A percentile compares a stretch with the other conserved stretches of the same genome.
These are phyloP conservation scores for Lichtheimia corymbifera DNA, from an alignment of 371 early-diverging fungal genomes.

Conservation along the genomic window DNA sequence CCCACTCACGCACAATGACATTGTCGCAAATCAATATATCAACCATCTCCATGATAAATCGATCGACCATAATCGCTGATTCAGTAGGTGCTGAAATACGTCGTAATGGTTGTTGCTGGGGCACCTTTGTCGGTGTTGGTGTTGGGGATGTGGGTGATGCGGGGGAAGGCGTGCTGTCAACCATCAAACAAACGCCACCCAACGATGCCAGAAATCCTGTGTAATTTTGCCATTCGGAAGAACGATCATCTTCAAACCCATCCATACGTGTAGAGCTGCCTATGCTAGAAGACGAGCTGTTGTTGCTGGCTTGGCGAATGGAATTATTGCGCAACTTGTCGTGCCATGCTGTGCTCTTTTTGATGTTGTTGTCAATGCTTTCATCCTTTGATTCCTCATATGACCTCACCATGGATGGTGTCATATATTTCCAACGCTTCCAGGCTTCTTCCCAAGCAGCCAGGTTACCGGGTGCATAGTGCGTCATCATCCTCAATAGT, in stretches of 20 bases:
- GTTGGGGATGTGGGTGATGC: conserved; percentile 22
- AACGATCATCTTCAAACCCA: conserved; percentile 43
- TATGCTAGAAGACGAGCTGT: not conserved
- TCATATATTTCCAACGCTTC: conserved; percentile 69
- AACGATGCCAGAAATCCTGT: conserved; percentile 86
- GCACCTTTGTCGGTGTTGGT: conserved; percentile 34
- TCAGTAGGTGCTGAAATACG: conserved; percentile 43
- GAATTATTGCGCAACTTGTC: conserved; percentile 4
- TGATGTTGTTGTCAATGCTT: not conserved
- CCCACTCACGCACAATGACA: conserved; percentile 85
- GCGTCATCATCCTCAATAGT: conserved; percentile 61
- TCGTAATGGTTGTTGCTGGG: conserved; percentile 20
- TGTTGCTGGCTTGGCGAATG: not conserved
- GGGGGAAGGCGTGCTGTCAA: conserved; percentile 35
- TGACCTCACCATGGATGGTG: conserved; percentile 11
- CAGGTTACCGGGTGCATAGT: conserved; percentile 70
- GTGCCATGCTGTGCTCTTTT: conserved; percentile 1
- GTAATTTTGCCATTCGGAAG: conserved; percentile 76
- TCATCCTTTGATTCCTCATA: conserved; percentile 5
- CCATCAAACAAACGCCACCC: conserved; percentile 72
- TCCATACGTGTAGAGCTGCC: conserved; percentile 9
- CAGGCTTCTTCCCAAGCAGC: conserved; percentile 86
- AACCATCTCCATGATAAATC: conserved; percentile 84
- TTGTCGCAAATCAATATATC: conserved; percentile 84
- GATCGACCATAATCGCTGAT: conserved; percentile 69